Evolutionary conservation across 371 early-diverging fungal genomes (phyloP), one percentile per base, ranked within the genome.

Genomic region (Mortierella sp.): DNA sequence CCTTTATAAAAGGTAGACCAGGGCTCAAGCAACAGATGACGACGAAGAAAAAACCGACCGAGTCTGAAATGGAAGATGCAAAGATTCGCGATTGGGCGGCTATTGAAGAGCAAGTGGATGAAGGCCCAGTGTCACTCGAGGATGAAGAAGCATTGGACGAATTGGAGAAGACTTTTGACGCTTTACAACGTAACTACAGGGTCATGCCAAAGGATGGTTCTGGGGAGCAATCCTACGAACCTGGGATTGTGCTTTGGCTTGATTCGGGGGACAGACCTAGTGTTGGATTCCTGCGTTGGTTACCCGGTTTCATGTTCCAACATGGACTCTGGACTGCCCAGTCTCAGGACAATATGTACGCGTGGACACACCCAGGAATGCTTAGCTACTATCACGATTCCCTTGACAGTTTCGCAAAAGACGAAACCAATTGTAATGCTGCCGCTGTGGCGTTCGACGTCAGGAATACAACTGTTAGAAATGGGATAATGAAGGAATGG

Each of bases 391-490:
- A 79, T 51, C 37, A 63, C 35, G 74, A 73, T 12, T 66, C 78
- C 0, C 5, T 69, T 12, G 64, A 64, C n/a, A 42, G 60, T 29
- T 69, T 67, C 29, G 31, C 60, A 31, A 58, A 64, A 0, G 56
- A 72, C 40, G 61, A 76, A 40, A 70, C 82, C 59, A 88, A 87
- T 61, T 88, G 88, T 60, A 87, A 86, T 53, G 87, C 84, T 3
- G 88, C 86, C 12, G 85, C 76, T 3, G 68, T 88, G 15, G 85
- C 86, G 0, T 87, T 87, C 53, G 85, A 88, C 62, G 72, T 86
- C 15, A 72, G 66, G 29, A 84, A 85, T 47, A 60, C 51, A 0
- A 69, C 73, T 4, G 63, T 87, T 4, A 59, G 83, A 0, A 57
- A 85, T 6, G 72, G 84, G 2, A 59, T 87, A n/a, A 64, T 88